Evolutionary conservation across 2,329 filamentous ascomycete genomes (phyloP).

Genomic region (Pseudogymnoascus sp.): DNA sequence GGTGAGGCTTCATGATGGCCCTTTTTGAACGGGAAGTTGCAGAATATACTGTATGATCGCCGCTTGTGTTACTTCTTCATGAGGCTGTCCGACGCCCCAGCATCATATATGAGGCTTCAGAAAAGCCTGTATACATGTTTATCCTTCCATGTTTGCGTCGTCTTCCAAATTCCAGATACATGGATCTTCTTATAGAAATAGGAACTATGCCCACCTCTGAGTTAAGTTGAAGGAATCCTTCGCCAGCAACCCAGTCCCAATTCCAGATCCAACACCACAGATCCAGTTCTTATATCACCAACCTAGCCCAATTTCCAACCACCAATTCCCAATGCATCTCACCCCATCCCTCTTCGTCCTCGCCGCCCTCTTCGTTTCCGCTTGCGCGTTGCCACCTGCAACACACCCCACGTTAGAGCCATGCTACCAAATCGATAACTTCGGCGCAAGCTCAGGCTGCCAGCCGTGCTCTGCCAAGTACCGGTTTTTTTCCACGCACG

Average conservation of each 20-base stretch:
- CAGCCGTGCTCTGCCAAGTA: not conserved
- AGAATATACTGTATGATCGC: not conserved
- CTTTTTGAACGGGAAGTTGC: not conserved
- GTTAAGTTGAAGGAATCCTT: not conserved
- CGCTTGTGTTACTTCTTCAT: constrained; percentile 1
- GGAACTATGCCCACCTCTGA: not conserved
- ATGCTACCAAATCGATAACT: not conserved
- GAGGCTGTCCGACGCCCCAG: not conserved
- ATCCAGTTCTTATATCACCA: not conserved
- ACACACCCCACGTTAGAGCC: not conserved
- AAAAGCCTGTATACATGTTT: not conserved
- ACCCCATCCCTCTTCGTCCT: not conserved
- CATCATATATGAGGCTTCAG: not conserved
- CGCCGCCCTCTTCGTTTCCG: not conserved
- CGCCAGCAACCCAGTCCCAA: not conserved
- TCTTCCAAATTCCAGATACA: not conserved
- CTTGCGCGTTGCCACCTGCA: not conserved
- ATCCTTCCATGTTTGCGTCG: not conserved
- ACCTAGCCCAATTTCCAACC: not conserved
- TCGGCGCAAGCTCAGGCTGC: not conserved
- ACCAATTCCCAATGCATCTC: not conserved
- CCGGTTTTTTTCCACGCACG: not conserved
- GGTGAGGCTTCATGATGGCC: not conserved
- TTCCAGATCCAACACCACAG: not conserved
- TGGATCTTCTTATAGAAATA: not conserved